A percentile compares a stretch with the other conserved stretches of the same genome.
phyloP scores from a whole-genome alignment of 345 rosid species.

The Gynandropsis gynandra region DNA sequence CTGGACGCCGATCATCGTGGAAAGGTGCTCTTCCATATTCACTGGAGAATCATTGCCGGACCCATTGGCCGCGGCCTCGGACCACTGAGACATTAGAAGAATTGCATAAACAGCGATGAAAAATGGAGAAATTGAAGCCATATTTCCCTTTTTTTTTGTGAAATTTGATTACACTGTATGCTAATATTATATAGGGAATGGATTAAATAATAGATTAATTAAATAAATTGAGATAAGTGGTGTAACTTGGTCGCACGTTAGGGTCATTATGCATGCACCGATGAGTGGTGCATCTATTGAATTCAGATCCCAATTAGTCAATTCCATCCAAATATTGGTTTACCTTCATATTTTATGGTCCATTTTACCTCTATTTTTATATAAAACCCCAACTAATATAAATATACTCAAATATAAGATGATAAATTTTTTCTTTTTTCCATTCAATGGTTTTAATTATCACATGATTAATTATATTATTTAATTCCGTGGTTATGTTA shows the following conservation, averaged over 20 bases:
- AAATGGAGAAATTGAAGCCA: conserved; percentile 12
- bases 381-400: too few species aligned
- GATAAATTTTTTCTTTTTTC: too few species aligned
- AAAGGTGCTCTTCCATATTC: conserved; percentile 25
- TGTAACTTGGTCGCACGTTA: conserved; percentile 33
- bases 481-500: too few species aligned
- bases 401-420: too few species aligned
- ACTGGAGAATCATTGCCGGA: too few species aligned
- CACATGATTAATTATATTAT: too few species aligned
- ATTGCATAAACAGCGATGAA: conserved; percentile 19
- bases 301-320: too few species aligned
- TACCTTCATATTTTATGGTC: too few species aligned
- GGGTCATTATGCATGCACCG: background rate
- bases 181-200: conserved; percentile 7
- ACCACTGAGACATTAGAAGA: conserved; percentile 22
- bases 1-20: conserved; percentile 44
- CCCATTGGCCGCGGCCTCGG: conserved; percentile 17
- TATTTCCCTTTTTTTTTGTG: conserved; percentile 7
- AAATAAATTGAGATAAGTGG: conserved; percentile 12
- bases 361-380: too few species aligned
- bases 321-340: too few species aligned
- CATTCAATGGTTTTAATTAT: too few species aligned
- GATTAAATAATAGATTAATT: conserved; percentile 1
- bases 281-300: conserved; percentile 16
- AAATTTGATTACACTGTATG: background rate